Percentiles rank a stretch among this genome's conserved stretches.
Evolutionary conservation across 2,329 filamentous ascomycete genomes (phyloP).

Genomic region (Aulographum hederae): DNA sequence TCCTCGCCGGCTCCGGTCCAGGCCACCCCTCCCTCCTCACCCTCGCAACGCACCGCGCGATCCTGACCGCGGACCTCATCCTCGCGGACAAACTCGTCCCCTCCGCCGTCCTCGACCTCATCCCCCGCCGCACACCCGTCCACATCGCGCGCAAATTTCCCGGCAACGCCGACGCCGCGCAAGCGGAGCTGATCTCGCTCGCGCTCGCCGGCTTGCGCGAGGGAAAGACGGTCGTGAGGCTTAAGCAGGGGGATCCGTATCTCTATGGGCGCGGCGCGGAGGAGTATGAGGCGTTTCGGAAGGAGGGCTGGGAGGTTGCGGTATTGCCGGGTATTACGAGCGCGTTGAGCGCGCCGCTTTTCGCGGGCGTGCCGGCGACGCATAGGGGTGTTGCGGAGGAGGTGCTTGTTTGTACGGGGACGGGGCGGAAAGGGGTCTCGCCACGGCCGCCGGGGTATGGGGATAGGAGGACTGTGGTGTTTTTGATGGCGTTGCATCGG

Average conservation of each 20-base stretch:
- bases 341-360: conserved; percentile 70
- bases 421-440: conserved; percentile 71
- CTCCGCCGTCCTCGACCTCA: conserved; percentile 66
- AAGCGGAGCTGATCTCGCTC: conserved; percentile 69
- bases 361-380: conserved; percentile 73
- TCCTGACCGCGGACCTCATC: conserved; percentile 57
- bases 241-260: conserved; percentile 96
- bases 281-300: conserved; percentile 70
- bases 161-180: conserved; percentile 84
- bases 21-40: conserved; percentile 88
- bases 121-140: conserved; percentile 75
- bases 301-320: conserved; percentile 46
- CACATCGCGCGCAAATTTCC: conserved; percentile 95
- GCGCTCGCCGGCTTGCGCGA: conserved; percentile 50
- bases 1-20: conserved; percentile 81
- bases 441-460: conserved; percentile 70
- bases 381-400: conserved; percentile 84
- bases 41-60: conserved; percentile 59
- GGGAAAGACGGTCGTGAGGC: conserved; percentile 65
- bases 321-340: conserved; percentile 86
- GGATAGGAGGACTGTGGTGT: conserved; percentile 64
- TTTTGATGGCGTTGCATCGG: conserved; percentile 87
- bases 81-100: conserved; percentile 78
- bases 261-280: conserved; percentile 91
- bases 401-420: conserved; percentile 90